Percentiles rank a stretch among this genome's conserved stretches.
Conservation (phyloP, 1,139 yeast genomes). For the Saccharomyces hybrid region DNA sequence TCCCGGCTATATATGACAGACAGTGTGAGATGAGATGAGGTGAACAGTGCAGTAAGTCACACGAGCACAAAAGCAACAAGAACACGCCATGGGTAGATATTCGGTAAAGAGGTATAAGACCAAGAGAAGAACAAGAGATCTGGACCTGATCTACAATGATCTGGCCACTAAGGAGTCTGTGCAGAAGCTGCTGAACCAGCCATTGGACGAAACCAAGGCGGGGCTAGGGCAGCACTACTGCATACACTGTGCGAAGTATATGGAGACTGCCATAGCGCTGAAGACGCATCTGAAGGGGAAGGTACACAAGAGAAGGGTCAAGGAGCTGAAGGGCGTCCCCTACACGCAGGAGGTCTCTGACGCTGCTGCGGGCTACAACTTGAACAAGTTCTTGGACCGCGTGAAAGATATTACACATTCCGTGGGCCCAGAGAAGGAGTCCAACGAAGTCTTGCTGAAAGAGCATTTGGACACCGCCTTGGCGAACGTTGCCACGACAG, state of each 20-base stretch:
- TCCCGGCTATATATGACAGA: background rate
- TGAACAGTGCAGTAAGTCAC: background rate
- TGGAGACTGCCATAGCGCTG: slow-evolving; percentile 68
- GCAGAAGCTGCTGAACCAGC: slow-evolving; percentile 62
- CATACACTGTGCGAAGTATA: slow-evolving; percentile 87
- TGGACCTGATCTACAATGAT: slow-evolving; percentile 77
- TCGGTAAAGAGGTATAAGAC: slow-evolving; percentile 72
- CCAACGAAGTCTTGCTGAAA: slow-evolving; percentile 24
- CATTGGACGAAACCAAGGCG: slow-evolving; percentile 80
- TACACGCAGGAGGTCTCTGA: slow-evolving; percentile 83
- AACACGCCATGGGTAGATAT: slow-evolving; percentile 66
- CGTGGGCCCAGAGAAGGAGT: slow-evolving; percentile 26
- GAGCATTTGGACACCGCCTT: slow-evolving; percentile 24
- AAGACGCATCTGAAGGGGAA: slow-evolving; percentile 68
- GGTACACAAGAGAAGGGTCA: slow-evolving; percentile 79
- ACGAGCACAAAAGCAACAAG: background rate
- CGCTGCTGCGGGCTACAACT: slow-evolving; percentile 78
- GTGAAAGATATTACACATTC: slow-evolving; percentile 48
- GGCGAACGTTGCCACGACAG: slow-evolving; percentile 27
- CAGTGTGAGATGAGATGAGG: background rate
- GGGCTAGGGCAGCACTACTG: slow-evolving; percentile 94
- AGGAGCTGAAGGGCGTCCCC: slow-evolving; percentile 66
- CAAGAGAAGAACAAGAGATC: slow-evolving; percentile 75
- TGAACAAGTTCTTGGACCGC: slow-evolving; percentile 54
- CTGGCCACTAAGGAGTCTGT: slow-evolving; percentile 58